phyloP scores from a whole-genome alignment of 306 rosid species.

The Chamaecrista fasciculata region DNA sequence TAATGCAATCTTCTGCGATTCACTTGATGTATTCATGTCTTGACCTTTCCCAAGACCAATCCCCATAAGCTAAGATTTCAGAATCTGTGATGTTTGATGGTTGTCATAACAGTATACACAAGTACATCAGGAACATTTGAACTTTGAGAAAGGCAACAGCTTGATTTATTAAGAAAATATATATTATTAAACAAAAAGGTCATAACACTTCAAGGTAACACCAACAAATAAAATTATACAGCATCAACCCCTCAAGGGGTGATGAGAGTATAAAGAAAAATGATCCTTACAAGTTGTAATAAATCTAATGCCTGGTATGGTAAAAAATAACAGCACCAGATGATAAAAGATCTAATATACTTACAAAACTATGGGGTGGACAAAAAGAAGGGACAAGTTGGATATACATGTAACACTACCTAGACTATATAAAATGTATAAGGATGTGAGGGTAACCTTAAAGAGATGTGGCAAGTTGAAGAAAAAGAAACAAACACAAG shows the following conservation, averaged over 20 bases:
- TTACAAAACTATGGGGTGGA: conserved; percentile 32
- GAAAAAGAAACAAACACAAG: conserved; percentile 36
- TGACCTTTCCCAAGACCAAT: neutral
- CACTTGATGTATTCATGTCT: neutral
- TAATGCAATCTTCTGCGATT: conserved; percentile 24
- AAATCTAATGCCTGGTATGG: conserved; percentile 42
- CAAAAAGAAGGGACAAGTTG: conserved; percentile 25
- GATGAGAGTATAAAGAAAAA: conserved; percentile 18
- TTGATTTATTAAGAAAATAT: neutral
- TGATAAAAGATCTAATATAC: conserved; percentile 36
- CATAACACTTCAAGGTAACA: neutral
- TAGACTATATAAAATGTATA: conserved; percentile 27
- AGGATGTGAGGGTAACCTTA: conserved; percentile 15
- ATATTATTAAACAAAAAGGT: neutral
- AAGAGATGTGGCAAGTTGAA: conserved; percentile 36
- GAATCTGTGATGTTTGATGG: neutral
- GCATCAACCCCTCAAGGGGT: conserved; percentile 30
- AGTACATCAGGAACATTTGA: neutral
- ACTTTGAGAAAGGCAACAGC: neutral
- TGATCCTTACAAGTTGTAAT: conserved; percentile 28
- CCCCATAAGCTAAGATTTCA: neutral
- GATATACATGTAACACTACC: conserved; percentile 63
- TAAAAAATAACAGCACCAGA: conserved; percentile 43
- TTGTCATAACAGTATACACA: neutral
- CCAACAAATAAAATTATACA: conserved; percentile 35